Evolutionary conservation across 495 filamentous ascomycete genomes (phyloP).

Genomic region (Penicillium mononematosum): DNA sequence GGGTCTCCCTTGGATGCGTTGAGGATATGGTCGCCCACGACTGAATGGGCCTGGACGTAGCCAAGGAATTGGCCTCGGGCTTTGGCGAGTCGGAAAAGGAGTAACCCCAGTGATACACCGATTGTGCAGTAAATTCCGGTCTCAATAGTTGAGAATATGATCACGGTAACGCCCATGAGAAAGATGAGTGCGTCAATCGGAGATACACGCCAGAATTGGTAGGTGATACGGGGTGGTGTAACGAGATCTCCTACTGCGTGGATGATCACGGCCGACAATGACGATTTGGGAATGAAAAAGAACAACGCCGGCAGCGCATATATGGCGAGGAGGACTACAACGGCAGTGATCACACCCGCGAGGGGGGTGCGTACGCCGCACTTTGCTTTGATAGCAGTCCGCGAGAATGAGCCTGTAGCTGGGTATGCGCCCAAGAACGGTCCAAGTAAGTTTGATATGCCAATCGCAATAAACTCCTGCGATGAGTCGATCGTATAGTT

Average conservation of each 20-base stretch:
- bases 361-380: slow-evolving; percentile 90
- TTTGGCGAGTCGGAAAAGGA: slow-evolving; percentile 78
- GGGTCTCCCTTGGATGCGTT: slow-evolving; percentile 39
- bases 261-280: slow-evolving; percentile 89
- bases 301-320: slow-evolving; percentile 91
- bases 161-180: slow-evolving; percentile 88
- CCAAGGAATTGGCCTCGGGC: slow-evolving; percentile 83
- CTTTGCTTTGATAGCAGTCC: slow-evolving; percentile 95
- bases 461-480: slow-evolving; percentile 92
- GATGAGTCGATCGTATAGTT: slow-evolving; percentile 97
- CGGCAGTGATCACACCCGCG: slow-evolving; percentile 81
- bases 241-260: slow-evolving; percentile 93
- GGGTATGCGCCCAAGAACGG: slow-evolving; percentile 92
- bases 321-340: slow-evolving; percentile 88
- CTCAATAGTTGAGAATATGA: slow-evolving; percentile 81
- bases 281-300: slow-evolving; percentile 84
- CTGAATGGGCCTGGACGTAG: slow-evolving; percentile 77
- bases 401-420: slow-evolving; percentile 90
- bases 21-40: slow-evolving; percentile 71
- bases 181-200: slow-evolving; percentile 88
- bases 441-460: slow-evolving; percentile 82
- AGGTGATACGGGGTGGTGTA: slow-evolving; percentile 83
- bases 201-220: slow-evolving; percentile 92
- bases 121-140: slow-evolving; percentile 87
- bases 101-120: slow-evolving; percentile 63